A percentile compares a stretch with the other conserved stretches of the same genome.
Conservation (phyloP, 352 stramenopile species). For the Globisporangium nodosum region DNA sequence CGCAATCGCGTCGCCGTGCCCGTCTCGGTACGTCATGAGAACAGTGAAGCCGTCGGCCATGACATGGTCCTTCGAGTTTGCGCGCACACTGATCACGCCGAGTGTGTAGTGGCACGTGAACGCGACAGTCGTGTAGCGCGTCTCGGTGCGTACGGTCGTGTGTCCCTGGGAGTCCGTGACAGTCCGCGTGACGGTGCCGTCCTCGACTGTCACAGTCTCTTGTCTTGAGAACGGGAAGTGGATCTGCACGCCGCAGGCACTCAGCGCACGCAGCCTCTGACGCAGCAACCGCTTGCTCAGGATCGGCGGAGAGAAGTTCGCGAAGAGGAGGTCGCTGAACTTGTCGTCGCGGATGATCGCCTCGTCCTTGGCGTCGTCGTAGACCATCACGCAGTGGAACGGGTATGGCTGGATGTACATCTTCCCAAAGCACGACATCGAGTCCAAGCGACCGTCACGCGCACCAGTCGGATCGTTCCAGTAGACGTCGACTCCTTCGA, state of each 20-base stretch:
- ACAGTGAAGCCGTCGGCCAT: conserved; percentile 43
- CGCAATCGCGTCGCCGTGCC: conserved; percentile 20
- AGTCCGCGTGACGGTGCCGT: too few species aligned
- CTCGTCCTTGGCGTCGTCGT: conserved; percentile 43
- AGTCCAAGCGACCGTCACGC: conserved; percentile 31
- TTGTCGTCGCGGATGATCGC: conserved; percentile 29
- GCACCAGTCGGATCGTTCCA: conserved; percentile 26
- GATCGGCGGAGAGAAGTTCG: conserved; percentile 32
- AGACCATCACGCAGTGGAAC: conserved; percentile 46
- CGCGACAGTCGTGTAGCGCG: conserved; percentile 6
- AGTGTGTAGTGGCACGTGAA: conserved; percentile 32
- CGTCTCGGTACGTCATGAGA: conserved; percentile 17
- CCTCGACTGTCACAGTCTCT: too few species aligned
- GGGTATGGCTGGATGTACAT: conserved; percentile 44
- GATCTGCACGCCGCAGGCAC: too few species aligned
- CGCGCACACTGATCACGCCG: conserved; percentile 14
- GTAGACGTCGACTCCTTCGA: conserved; percentile 48
- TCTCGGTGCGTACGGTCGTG: too few species aligned
- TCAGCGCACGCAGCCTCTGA: too few species aligned
- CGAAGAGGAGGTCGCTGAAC: conserved; percentile 19
- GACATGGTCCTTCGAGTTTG: conserved; percentile 10
- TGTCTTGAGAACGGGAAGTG: too few species aligned
- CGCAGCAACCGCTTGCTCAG: conserved; percentile 12
- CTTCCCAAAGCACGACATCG: conserved; percentile 37
- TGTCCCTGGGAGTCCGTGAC: too few species aligned